Base-by-base conservation (phyloP, 495 filamentous ascomycete genomes). In the Oleoguttula mirabilis region DNA sequence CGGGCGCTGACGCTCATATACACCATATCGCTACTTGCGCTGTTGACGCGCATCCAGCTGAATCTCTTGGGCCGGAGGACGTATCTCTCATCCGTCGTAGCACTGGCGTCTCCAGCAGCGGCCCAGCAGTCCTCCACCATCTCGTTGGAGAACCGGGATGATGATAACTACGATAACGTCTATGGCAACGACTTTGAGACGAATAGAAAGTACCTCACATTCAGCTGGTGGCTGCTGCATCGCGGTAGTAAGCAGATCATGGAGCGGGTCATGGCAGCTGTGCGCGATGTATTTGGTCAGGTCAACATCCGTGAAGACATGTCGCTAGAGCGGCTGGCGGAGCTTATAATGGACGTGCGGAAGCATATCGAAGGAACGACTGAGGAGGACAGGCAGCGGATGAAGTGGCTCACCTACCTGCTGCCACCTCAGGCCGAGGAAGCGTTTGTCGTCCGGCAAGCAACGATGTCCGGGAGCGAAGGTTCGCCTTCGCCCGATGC, bases 221-320 rank as follows among this genome's bases (percentile, higher is more conserved):
- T 96, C 61, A 88, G 82, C 56, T 99, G 92, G 92, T 96, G 90
- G 90, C 66, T 99, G 17, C 70, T 99, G 31, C 85, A 96, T 63
- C 76, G 78, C 27, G 90, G 90, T 42, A 94, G 85, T 79, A 78
- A 77, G 45, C 70, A 80, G 33, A 64, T 96, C 41, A 79, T 82
- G 75, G 66, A 74, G 41, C 79, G 77, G 41, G 84, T 99, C 28
- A 77, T 82, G 51, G 58, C 61, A 2, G 82, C 84, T 1, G 90
- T 96, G 16, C 79, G 77, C 49, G 80, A 93, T 40, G 79, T 84
- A 20, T 96, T 94, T 59, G 84, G 84, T 1, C 65, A 77, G 38
- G 64, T 93, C 27, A 87, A 82, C 52, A 84, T 84, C n/a, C 74
- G 88, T 22, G 88, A 94, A 52, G 82, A 88, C 47, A 71, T 99